A percentile compares a stretch with the other conserved stretches of the same genome.
phyloP scores from a whole-genome alignment of 805 yeast species.

The Candida cerambycidarum region DNA sequence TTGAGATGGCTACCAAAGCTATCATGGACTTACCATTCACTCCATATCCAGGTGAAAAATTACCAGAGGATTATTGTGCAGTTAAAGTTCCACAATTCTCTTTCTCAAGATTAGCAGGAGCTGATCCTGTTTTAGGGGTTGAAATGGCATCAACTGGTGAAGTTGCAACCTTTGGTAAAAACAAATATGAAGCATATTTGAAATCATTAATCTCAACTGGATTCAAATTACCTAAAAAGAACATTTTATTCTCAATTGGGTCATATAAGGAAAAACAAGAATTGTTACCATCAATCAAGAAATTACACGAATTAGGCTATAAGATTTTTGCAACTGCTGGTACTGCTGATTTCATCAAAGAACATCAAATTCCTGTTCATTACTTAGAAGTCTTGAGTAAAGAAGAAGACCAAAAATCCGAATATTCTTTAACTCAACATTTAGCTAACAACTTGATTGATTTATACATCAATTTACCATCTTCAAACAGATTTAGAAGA shows the following conservation, averaged over 20 bases:
- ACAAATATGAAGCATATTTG: slow-evolving; percentile 95
- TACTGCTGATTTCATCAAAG: slow-evolving; percentile 97
- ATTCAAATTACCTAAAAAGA: slow-evolving; percentile 91
- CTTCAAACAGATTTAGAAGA: slow-evolving; percentile 95
- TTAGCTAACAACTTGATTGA: slow-evolving; percentile 96
- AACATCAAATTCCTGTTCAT: slow-evolving; percentile 91
- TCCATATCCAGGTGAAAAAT: slow-evolving; percentile 85
- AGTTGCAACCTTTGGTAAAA: slow-evolving; percentile 93
- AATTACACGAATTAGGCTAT: slow-evolving; percentile 80
- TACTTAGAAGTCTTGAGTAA: slow-evolving; percentile 84
- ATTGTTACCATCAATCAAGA: slow-evolving; percentile 81
- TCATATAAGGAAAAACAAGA: slow-evolving; percentile 96
- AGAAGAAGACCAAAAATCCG: slow-evolving; percentile 78
- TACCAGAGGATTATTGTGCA: slow-evolving; percentile 87
- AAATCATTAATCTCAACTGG: slow-evolving; percentile 95
- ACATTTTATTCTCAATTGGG: slow-evolving; percentile 90
- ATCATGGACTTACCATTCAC: slow-evolving; percentile 78
- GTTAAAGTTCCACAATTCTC: slow-evolving; percentile 96
- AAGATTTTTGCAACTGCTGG: slow-evolving; percentile 97
- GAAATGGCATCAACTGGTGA: slow-evolving; percentile 99
- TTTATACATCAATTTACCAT: slow-evolving; percentile 93
- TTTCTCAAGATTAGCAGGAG: slow-evolving; percentile 97
- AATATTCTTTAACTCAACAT: slow-evolving; percentile 94
- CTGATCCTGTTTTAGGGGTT: slow-evolving; percentile 98
- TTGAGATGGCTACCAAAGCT: slow-evolving; percentile 91